Conservation (phyloP, 169 alveolate species). For the Besnoitia besnoiti region DNA sequence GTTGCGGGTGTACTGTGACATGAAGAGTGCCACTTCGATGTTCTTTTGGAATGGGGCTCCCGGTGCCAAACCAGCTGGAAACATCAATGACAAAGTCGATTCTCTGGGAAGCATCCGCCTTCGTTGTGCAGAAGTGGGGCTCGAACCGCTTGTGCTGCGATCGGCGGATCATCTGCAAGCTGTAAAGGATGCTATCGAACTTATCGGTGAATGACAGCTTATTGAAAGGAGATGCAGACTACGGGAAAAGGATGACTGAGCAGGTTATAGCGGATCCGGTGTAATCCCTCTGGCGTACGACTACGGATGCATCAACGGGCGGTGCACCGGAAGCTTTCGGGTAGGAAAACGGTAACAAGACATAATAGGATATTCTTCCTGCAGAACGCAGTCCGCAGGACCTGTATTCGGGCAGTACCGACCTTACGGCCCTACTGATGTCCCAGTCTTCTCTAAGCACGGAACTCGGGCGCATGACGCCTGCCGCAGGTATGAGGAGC, state of each 20-base stretch:
- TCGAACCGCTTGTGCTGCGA: slow-evolving; percentile 74
- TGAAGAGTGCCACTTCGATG: slow-evolving; percentile 74
- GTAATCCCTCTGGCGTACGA: slow-evolving; percentile 89
- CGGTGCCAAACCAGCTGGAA: slow-evolving; percentile 43
- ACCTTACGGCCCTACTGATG: slow-evolving; percentile 61
- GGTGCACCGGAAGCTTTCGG: slow-evolving; percentile 83
- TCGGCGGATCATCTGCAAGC: slow-evolving; percentile 65
- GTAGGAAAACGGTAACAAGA: slow-evolving; percentile 67
- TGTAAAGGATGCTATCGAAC: slow-evolving; percentile 37
- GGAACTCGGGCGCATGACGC: background rate
- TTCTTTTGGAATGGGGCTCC: slow-evolving; percentile 70
- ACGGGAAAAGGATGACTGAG: background rate
- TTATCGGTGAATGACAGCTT: slow-evolving; percentile 22
- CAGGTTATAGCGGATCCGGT: slow-evolving; percentile 75
- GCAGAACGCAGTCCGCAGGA: slow-evolving; percentile 19
- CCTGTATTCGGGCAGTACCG: slow-evolving; percentile 61
- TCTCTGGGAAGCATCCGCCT: slow-evolving; percentile 69
- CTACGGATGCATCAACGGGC: slow-evolving; percentile 81
- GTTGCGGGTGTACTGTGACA: slow-evolving; percentile 89
- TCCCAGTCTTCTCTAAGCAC: slow-evolving; percentile 39
- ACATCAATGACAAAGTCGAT: slow-evolving; percentile 49
- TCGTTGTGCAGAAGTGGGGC: slow-evolving; percentile 75
- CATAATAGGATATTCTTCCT: background rate
- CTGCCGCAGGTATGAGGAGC: slow-evolving; percentile 32
- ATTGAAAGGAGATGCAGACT: background rate